phyloP scores from a whole-genome alignment of 73 alveolate genomes.

The Blepharisma japonicum region DNA sequence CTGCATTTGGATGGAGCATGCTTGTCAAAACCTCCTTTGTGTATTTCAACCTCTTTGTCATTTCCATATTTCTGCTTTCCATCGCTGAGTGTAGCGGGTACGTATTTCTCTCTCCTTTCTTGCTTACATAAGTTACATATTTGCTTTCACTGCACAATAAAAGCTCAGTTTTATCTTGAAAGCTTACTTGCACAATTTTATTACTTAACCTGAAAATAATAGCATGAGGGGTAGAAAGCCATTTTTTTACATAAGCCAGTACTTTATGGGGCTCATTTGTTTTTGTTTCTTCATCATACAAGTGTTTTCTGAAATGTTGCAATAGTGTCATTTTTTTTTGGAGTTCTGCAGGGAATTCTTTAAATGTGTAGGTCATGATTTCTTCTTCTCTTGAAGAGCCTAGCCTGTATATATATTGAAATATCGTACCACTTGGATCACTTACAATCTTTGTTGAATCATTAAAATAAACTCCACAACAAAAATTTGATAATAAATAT shows the following conservation, averaged over 20 bases:
- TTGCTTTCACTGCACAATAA: slow-evolving; percentile 71
- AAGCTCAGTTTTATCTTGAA: slow-evolving; percentile 85
- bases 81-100: slow-evolving; percentile 68
- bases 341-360: slow-evolving; percentile 43
- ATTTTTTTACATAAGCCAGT: slow-evolving; percentile 60
- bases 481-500: no score
- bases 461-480: background rate
- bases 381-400: slow-evolving; percentile 46
- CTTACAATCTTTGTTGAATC: slow-evolving; percentile 33
- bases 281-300: slow-evolving; percentile 31
- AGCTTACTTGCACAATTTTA: slow-evolving; percentile 80
- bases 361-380: slow-evolving; percentile 32
- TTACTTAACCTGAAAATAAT: slow-evolving; percentile 82
- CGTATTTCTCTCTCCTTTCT: slow-evolving; percentile 71
- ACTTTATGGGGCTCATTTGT: background rate
- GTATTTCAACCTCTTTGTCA: slow-evolving; percentile 80
- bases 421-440: background rate
- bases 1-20: slow-evolving; percentile 52
- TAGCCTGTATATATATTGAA: slow-evolving; percentile 41
- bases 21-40: slow-evolving; percentile 80
- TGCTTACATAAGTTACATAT: slow-evolving; percentile 79
- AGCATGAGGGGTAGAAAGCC: slow-evolving; percentile 83
- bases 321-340: slow-evolving; percentile 45
- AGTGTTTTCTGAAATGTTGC: slow-evolving; percentile 36
- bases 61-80: slow-evolving; percentile 73